Base-by-base conservation (phyloP, 2,329 filamentous ascomycete genomes). In the Aspergillus chevalieri region DNA sequence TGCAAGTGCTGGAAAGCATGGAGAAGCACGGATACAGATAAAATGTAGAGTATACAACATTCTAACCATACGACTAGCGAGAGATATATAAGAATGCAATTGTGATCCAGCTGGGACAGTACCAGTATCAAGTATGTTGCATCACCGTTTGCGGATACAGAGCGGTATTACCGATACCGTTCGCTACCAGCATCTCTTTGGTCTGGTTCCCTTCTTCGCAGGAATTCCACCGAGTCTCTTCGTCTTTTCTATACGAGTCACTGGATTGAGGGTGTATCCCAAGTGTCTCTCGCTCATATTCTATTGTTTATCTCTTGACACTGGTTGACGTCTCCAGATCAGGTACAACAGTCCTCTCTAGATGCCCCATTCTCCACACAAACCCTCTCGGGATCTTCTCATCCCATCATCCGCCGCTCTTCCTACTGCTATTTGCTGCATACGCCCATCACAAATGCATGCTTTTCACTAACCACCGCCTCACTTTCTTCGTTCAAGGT, bases 361-460 rank as follows among this genome's bases (percentile, higher is more conserved):
- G 26, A 30, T 30, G 26, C 26, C 54, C 55, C 53, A 55, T 54
- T 55, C 58, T 60, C 58, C 58, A 60, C 58, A 54, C 56, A 54
- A 57, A 49, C 53, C 56, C 49, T 56, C 52, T 54, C 53, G 52
- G 56, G 51, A 47, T 54, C 57, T 56, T 60, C 57, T 58, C 19
- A 53, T 53, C 54, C 43, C 56, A 56, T 52, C 50, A 51, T 49
- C 55, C 47, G 34, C 24, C 30, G 24, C 24, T 44, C 15, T 17
- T 17, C 24, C 24, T 26, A 44, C 42, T 44, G 26, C 22, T 17
- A 26, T 8, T 44, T 39, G 36, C 6, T 39, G 19, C 36, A 17
- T 39, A 39, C 36, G 15, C 36, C n/a, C 19, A 39, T 19, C 36
- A 9, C 10, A 39, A 15, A 15, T 39, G 19, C 15, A 17, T 39